Evolutionary conservation across 2,329 filamentous ascomycete genomes (phyloP).

Genomic region (Pestalotiopsis sp.): DNA sequence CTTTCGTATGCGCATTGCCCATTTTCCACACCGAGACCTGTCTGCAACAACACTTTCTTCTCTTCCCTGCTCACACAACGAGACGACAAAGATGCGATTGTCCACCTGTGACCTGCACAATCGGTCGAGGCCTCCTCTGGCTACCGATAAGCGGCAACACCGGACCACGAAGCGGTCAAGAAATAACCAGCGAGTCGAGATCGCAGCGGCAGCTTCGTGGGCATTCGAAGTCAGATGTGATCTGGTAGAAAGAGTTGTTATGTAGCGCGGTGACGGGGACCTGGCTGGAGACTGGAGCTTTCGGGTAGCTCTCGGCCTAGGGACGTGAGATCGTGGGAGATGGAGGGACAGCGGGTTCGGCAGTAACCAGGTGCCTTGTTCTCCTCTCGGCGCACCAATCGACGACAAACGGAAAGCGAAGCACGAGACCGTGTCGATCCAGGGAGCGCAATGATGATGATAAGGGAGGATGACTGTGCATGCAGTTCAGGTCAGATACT

Average conservation of each 20-base stretch:
- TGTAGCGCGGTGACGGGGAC: not conserved
- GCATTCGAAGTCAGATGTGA: not conserved
- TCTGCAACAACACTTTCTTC: not conserved
- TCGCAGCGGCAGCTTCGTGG: not conserved
- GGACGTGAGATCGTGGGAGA: not conserved
- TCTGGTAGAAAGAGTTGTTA: not conserved
- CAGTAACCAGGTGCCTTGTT: not conserved
- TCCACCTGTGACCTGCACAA: not conserved
- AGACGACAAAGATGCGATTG: not conserved
- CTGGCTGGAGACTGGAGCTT: not conserved
- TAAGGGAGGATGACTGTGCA: not conserved
- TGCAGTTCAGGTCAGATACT: not conserved
- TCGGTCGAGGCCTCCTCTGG: not conserved
- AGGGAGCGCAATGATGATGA: not conserved
- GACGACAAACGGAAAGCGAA: not conserved
- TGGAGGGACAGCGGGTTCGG: not conserved
- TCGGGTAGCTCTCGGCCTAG: not conserved
- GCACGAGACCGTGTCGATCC: not conserved
- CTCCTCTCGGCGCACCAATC: not conserved
- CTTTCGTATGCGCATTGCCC: constrained; percentile 29
- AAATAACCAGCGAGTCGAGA: not conserved
- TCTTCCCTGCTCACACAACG: not conserved
- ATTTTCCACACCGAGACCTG: constrained; percentile 13
- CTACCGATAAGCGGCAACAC: not conserved
- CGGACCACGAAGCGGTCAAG: not conserved